A percentile compares a stretch with the other conserved stretches of the same genome.
Conservation (phyloP, 192 early-diverging fungal species). For the Backusella mclennaniae region DNA sequence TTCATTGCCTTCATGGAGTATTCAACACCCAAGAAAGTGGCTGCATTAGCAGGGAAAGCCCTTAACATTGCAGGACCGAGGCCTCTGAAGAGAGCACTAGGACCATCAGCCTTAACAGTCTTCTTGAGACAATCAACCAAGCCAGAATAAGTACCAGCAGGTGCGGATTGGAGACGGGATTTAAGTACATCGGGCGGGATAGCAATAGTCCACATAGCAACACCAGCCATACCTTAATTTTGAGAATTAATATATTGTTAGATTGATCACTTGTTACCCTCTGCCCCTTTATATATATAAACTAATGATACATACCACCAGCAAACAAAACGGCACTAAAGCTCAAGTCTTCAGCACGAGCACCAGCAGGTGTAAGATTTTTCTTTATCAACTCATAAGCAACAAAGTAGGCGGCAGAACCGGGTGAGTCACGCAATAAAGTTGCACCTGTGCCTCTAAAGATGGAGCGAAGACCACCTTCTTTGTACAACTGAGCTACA, state of each 20-base stretch:
- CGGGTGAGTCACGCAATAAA: constrained; percentile 88
- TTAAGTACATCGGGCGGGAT: constrained; percentile 92
- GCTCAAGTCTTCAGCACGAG: constrained; percentile 74
- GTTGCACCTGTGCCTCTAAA: constrained; percentile 96
- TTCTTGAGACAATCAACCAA: constrained; percentile 57
- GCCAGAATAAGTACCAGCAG: constrained; percentile 84
- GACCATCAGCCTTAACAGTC: constrained; percentile 69
- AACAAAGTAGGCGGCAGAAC: constrained; percentile 91
- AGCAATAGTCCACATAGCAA: constrained; percentile 96
- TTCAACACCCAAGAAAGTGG: constrained; percentile 71
- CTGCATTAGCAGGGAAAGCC: constrained; percentile 84
- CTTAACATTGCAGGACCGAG: constrained; percentile 84
- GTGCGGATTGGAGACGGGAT: constrained; percentile 85
- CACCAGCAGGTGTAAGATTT: constrained; percentile 58
- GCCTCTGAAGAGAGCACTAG: constrained; percentile 82
- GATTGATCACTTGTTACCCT: background rate
- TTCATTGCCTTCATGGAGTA: constrained; percentile 50
- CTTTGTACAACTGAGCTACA: constrained; percentile 73
- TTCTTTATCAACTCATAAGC: constrained; percentile 90
- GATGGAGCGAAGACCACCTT: constrained; percentile 84
- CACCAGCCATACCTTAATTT: constrained; percentile 81
- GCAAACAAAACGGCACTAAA: constrained; percentile 85
- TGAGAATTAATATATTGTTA: background rate
- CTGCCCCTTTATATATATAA: background rate
- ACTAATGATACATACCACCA: constrained; percentile 63